phyloP scores from a whole-genome alignment of 2,329 filamentous ascomycete genomes.

The Geosmithia flava region DNA sequence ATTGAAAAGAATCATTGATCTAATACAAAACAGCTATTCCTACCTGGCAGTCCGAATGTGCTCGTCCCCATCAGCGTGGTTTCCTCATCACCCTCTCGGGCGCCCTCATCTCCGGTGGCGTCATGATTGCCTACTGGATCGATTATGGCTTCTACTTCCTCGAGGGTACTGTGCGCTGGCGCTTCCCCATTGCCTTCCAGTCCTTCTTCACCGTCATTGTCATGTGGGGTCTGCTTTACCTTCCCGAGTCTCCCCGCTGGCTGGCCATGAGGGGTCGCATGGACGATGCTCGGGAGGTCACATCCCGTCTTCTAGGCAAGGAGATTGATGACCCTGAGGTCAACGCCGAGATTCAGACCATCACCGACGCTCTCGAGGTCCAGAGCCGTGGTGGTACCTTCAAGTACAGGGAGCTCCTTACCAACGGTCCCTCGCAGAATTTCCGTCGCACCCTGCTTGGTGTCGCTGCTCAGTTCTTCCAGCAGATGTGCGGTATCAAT shows the following conservation, averaged over 20 bases:
- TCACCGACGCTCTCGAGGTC: constrained; percentile 18
- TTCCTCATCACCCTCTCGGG: constrained; percentile 14
- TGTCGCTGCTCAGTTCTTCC: constrained; percentile 13
- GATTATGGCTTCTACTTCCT: constrained; percentile 18
- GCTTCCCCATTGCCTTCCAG: constrained; percentile 18
- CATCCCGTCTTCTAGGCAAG: constrained; percentile 11
- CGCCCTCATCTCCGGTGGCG: constrained; percentile 14
- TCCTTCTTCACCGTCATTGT: constrained; percentile 25
- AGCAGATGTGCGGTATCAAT: constrained; percentile 15
- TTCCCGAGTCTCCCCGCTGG: constrained; percentile 32
- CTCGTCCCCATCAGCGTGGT: constrained; percentile 12
- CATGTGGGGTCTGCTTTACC: constrained; percentile 40
- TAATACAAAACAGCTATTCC: constrained; percentile 7
- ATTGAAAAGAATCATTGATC: not conserved
- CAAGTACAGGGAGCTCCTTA: constrained; percentile 22
- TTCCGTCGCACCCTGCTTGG: constrained; percentile 25
- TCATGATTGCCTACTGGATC: constrained; percentile 18
- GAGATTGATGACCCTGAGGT: constrained; percentile 12
- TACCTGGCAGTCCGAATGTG: constrained; percentile 16
- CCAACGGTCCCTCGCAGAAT: constrained; percentile 25
- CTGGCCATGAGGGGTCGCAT: constrained; percentile 25
- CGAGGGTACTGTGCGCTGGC: constrained; percentile 16
- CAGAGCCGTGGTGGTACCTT: constrained; percentile 15
- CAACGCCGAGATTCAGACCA: constrained; percentile 26
- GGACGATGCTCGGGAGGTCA: constrained; percentile 11